A percentile compares a stretch with the other conserved stretches of the same genome.
These are phyloP conservation scores for Trametes cinnabarina DNA, from an alignment of 768 basidiomycete species.

Conservation along the genomic window DNA sequence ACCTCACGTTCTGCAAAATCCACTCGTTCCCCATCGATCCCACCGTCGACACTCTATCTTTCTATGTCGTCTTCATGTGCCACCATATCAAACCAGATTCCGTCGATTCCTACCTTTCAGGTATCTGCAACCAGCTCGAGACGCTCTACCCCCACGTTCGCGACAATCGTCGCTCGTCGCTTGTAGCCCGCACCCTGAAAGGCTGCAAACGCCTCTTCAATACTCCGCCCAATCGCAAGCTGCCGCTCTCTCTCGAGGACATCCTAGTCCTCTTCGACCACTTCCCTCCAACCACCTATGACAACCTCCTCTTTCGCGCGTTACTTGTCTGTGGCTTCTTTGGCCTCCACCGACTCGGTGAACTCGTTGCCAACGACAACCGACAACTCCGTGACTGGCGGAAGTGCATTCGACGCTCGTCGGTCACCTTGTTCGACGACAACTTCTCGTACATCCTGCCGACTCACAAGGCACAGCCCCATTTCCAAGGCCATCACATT, in stretches of 20 bases:
- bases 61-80: conserved; percentile 36
- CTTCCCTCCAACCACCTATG: background rate
- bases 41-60: conserved; percentile 36
- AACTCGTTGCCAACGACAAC: conserved; percentile 28
- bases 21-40: conserved; percentile 38
- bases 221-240: conserved; percentile 27
- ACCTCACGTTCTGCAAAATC: conserved; percentile 32
- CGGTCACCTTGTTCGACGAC: too few relatives aligned
- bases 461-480: too few relatives aligned
- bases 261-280: conserved; percentile 3
- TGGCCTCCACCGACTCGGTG: conserved; percentile 29
- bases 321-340: conserved; percentile 23
- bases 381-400: too few relatives aligned
- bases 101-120: conserved; percentile 38
- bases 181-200: too few relatives aligned
- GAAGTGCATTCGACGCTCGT: too few relatives aligned
- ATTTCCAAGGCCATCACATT: too few relatives aligned
- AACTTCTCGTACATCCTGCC: too few relatives aligned
- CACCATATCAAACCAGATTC: conserved; percentile 37
- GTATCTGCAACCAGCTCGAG: conserved; percentile 37
- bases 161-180: too few relatives aligned
- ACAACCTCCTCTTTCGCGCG: conserved; percentile 27
- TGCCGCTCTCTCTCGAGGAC: conserved; percentile 20
- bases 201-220: background rate
- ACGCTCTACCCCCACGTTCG: conserved; percentile 26